A percentile compares a stretch with the other conserved stretches of the same genome.
Conservation (phyloP, 345 rosid species). For the rapeseed (Brassica napus) region DNA sequence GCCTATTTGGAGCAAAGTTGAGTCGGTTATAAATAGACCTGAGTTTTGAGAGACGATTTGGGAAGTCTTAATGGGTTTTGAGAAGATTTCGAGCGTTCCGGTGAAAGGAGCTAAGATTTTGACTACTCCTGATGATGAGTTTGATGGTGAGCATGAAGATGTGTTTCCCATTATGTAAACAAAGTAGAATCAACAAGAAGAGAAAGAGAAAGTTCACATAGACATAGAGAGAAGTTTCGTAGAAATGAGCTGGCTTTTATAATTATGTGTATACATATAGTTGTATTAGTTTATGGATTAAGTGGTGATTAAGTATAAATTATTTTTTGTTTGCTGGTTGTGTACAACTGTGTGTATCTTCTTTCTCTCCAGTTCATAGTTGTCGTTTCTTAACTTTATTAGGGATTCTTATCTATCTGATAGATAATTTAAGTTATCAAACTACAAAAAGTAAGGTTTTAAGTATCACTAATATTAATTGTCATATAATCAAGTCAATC, state of each 20-base stretch:
- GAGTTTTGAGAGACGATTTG: slow-evolving; percentile 31
- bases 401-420: slow-evolving; percentile 11
- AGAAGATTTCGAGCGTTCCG: slow-evolving; percentile 27
- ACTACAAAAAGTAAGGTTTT: slow-evolving; percentile 4
- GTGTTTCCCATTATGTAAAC: slow-evolving; percentile 40
- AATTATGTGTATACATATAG: slow-evolving; percentile 12
- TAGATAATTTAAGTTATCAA: slow-evolving; percentile 13
- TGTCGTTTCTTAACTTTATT: slow-evolving; percentile 36
- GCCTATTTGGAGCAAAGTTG: slow-evolving; percentile 34
- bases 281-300: slow-evolving; percentile 25
- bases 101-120: slow-evolving; percentile 40
- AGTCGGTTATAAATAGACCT: slow-evolving; percentile 33
- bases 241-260: slow-evolving; percentile 27
- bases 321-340: slow-evolving; percentile 23
- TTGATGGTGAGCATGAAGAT: slow-evolving; percentile 38
- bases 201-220: not conserved
- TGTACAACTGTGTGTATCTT: slow-evolving; percentile 38
- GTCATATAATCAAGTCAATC: slow-evolving; percentile 29
- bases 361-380: slow-evolving; percentile 24
- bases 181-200: slow-evolving; percentile 10
- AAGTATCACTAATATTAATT: not conserved
- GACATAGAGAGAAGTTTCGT: not conserved
- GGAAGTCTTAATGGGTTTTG: slow-evolving; percentile 38
- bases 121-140: slow-evolving; percentile 28
- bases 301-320: slow-evolving; percentile 21